Evolutionary conservation across 2,329 filamentous ascomycete species (phyloP).

Genomic region (Pyrenophora tritici-repentis): DNA sequence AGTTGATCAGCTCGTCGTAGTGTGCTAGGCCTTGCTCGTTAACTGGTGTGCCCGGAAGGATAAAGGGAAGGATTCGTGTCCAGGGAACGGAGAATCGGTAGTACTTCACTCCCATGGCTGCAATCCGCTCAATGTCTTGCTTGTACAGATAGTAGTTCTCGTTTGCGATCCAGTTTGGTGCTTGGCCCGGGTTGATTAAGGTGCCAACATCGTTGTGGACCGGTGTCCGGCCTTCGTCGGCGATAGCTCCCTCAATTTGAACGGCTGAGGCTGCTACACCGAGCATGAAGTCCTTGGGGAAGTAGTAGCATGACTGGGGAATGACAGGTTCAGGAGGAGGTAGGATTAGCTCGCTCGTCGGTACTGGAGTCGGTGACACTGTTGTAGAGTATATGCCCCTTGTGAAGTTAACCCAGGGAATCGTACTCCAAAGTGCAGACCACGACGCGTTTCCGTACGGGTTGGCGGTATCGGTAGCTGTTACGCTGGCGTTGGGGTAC

Average conservation of each 20-base stretch:
- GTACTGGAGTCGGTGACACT: constrained; percentile 60
- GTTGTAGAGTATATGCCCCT: constrained; percentile 56
- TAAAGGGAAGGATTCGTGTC: constrained; percentile 60
- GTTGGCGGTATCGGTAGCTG: constrained; percentile 41
- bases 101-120: constrained; percentile 57
- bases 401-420: constrained; percentile 46
- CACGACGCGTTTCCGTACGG: constrained; percentile 50
- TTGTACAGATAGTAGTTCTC: constrained; percentile 63
- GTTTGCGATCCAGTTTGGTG: constrained; percentile 44
- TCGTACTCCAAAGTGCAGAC: constrained; percentile 45
- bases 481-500: constrained; percentile 43
- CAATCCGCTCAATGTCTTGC: constrained; percentile 60
- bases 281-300: constrained; percentile 54
- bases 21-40: constrained; percentile 58
- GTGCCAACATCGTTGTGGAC: constrained; percentile 24
- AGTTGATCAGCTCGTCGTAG: constrained; percentile 61
- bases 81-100: constrained; percentile 61
- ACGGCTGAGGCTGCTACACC: constrained; percentile 36
- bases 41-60: constrained; percentile 56
- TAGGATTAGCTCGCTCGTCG: constrained; percentile 59
- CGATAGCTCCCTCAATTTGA: constrained; percentile 40
- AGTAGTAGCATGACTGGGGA: constrained; percentile 56
- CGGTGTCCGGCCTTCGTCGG: constrained; percentile 38
- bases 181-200: constrained; percentile 12
- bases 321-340: constrained; percentile 60